Evolutionary conservation across 192 early-diverging fungal species (phyloP).

Genomic region (Podochytrium sp.): DNA sequence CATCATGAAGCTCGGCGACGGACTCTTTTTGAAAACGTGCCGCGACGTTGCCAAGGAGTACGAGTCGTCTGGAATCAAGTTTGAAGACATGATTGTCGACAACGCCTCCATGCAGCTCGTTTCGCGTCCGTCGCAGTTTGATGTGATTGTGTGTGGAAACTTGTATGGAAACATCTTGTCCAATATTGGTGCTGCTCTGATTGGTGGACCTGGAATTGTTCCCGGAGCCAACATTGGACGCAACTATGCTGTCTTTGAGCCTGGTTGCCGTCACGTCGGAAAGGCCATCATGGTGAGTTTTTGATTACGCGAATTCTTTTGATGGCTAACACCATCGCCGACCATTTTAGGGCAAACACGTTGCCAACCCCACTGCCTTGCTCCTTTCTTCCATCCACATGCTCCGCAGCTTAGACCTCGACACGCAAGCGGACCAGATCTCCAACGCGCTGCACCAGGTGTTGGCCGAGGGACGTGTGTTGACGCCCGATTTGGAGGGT

Average conservation of each 20-base stretch:
- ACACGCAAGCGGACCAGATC: constrained; percentile 89
- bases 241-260: constrained; percentile 97
- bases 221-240: constrained; percentile 98
- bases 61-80: constrained; percentile 83
- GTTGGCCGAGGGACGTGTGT: constrained; percentile 72
- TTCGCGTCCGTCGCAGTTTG: constrained; percentile 95
- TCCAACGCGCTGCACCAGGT: constrained; percentile 88
- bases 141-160: constrained; percentile 99
- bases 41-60: constrained; percentile 96
- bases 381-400: constrained; percentile 93
- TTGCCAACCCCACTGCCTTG: constrained; percentile 94
- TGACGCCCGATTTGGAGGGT: constrained; percentile 92
- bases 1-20: constrained; percentile 99
- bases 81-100: constrained; percentile 99
- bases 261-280: constrained; percentile 97
- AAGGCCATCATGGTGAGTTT: constrained; percentile 74
- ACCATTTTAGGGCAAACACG: constrained; percentile 81
- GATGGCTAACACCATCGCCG: neutral
- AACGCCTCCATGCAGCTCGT: constrained; percentile 99
- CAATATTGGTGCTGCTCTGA: constrained; percentile 96
- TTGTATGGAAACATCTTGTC: constrained; percentile 99
- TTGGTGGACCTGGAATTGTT: constrained; percentile 94
- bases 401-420: constrained; percentile 92
- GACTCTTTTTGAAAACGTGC: constrained; percentile 96
- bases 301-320: constrained; percentile 28